These are phyloP conservation scores for Apiotrichum domesticum DNA, from an alignment of 1,284 basidiomycete species.

Conservation along the genomic window DNA sequence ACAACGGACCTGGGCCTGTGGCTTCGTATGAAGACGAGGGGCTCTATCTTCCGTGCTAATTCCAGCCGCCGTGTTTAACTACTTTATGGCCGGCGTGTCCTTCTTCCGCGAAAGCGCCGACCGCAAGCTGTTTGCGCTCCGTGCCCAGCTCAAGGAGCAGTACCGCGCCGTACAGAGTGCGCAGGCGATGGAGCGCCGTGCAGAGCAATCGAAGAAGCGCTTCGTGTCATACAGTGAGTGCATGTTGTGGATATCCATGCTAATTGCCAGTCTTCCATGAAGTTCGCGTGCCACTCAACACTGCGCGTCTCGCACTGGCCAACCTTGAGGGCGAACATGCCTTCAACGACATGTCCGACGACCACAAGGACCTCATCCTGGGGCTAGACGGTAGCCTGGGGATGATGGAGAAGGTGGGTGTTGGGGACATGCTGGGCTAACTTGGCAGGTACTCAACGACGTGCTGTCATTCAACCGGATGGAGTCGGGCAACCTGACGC, in stretches of 20 bases:
- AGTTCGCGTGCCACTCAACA: slow-evolving; percentile 87
- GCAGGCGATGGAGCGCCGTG: slow-evolving; percentile 73
- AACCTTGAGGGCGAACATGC: slow-evolving; percentile 67
- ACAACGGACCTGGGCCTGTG: too few relatives aligned
- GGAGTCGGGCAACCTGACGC: slow-evolving; percentile 43
- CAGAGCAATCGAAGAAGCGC: slow-evolving; percentile 68
- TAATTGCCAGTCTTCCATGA: slow-evolving; percentile 45
- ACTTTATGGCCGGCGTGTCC: slow-evolving; percentile 41
- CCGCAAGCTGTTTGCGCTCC: slow-evolving; percentile 57
- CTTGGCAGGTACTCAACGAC: slow-evolving; percentile 58
- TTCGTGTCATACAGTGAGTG: slow-evolving; percentile 67
- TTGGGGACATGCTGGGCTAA: too few relatives aligned
- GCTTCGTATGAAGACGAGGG: too few relatives aligned
- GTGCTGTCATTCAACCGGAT: slow-evolving; percentile 56
- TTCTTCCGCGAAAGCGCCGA: slow-evolving; percentile 52
- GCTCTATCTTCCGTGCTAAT: not conserved
- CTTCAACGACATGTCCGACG: slow-evolving; percentile 30
- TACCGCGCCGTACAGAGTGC: slow-evolving; percentile 69
- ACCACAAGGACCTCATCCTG: slow-evolving; percentile 43
- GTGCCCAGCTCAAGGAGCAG: slow-evolving; percentile 69
- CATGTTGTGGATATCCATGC: not conserved
- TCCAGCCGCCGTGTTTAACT: slow-evolving; percentile 37
- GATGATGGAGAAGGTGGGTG: slow-evolving; percentile 55
- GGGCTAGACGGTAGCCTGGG: slow-evolving; percentile 67
- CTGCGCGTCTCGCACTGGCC: slow-evolving; percentile 78